phyloP scores from a whole-genome alignment of 75 land plant species.

The Pinus albicaulis region DNA sequence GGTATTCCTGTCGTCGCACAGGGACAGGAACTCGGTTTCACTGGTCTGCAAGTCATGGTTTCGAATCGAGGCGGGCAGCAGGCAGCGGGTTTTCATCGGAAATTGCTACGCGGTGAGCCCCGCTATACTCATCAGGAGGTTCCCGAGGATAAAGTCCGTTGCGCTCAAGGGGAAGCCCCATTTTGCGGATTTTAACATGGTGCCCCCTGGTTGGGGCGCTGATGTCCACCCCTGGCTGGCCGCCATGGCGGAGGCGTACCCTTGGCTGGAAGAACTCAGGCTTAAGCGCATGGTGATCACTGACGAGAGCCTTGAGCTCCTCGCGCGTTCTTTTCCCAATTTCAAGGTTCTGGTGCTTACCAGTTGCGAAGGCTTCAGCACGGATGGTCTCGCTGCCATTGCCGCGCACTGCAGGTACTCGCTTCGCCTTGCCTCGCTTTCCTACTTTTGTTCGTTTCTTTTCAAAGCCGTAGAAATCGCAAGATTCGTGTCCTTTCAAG shows the following conservation, averaged over 20 bases:
- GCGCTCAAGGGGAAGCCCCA: conserved; percentile 86
- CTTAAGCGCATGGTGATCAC: conserved; percentile 83
- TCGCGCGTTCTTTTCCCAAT: conserved; percentile 59
- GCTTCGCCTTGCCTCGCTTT: too few species aligned
- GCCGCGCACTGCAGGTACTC: conserved; percentile 79
- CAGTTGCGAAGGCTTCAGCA: conserved; percentile 81
- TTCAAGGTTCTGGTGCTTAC: conserved; percentile 55
- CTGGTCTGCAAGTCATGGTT: conserved; percentile 88
- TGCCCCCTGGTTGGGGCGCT: conserved; percentile 84
- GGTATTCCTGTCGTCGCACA: conserved; percentile 47
- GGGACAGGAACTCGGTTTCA: conserved; percentile 77
- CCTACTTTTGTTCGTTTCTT: too few species aligned
- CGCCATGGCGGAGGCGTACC: conserved; percentile 54
- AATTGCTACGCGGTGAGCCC: conserved; percentile 91
- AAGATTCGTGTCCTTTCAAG: too few species aligned
- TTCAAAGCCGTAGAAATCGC: too few species aligned
- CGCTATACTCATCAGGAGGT: conserved; percentile 32
- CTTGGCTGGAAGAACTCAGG: conserved; percentile 71
- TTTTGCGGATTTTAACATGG: conserved; percentile 84
- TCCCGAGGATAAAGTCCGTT: conserved; percentile 61
- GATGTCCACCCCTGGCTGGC: conserved; percentile 62
- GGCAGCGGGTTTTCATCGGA: conserved; percentile 70
- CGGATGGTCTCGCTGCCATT: conserved; percentile 74
- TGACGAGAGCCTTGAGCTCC: conserved; percentile 62
- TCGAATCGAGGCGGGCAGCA: conserved; percentile 58